A percentile compares a stretch with the other conserved stretches of the same genome.
These are phyloP conservation scores for Pichia pseudocactophila DNA, from an alignment of 805 yeast species.

Conservation along the genomic window DNA sequence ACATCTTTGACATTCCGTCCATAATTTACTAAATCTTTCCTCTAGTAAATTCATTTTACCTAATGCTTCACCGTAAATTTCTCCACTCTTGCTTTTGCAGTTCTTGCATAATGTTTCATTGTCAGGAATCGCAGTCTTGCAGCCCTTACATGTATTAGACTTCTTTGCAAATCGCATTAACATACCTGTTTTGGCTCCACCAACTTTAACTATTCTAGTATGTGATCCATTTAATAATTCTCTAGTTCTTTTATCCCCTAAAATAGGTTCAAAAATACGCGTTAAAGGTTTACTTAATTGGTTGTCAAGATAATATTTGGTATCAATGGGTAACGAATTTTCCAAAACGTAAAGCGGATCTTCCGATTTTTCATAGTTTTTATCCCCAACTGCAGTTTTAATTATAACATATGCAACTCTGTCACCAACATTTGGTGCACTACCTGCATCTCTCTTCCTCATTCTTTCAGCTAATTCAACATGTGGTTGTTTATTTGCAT, in stretches of 20 bases:
- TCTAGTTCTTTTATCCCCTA: slow-evolving; percentile 78
- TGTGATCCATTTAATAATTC: slow-evolving; percentile 77
- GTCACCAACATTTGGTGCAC: slow-evolving; percentile 95
- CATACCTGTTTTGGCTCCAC: slow-evolving; percentile 71
- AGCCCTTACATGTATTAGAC: slow-evolving; percentile 80
- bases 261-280: slow-evolving; percentile 89
- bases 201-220: slow-evolving; percentile 64
- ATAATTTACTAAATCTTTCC: slow-evolving; percentile 71
- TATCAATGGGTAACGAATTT: slow-evolving; percentile 86
- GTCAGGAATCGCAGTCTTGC: slow-evolving; percentile 68
- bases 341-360: slow-evolving; percentile 93
- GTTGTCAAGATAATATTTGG: slow-evolving; percentile 86
- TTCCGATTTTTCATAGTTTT: slow-evolving; percentile 91
- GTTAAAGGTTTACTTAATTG: slow-evolving; percentile 86
- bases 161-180: slow-evolving; percentile 82
- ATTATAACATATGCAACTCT: slow-evolving; percentile 96
- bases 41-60: slow-evolving; percentile 75
- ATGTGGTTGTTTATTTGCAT: slow-evolving; percentile 95
- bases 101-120: slow-evolving; percentile 55
- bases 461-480: slow-evolving; percentile 93
- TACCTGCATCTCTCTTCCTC: slow-evolving; percentile 94
- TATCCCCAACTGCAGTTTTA: slow-evolving; percentile 62
- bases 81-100: slow-evolving; percentile 67
- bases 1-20: slow-evolving; percentile 98
- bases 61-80: slow-evolving; percentile 71